Evolutionary conservation across 2,329 filamentous ascomycete species (phyloP).

Genomic region (Neonectria hederae): DNA sequence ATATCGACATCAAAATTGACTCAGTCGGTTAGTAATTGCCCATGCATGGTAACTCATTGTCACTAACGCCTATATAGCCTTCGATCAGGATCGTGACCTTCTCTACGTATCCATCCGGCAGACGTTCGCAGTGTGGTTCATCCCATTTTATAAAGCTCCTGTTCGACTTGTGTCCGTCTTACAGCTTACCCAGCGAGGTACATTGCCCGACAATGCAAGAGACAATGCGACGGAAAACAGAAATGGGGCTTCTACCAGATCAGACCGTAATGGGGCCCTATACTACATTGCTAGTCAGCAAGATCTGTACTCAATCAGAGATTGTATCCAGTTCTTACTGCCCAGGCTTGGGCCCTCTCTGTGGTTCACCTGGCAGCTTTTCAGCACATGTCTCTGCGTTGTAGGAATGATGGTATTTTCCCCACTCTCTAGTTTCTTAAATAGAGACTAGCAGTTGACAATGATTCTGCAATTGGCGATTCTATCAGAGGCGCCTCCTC

Average conservation of each 20-base stretch:
- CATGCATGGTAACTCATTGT: fast-evolving
- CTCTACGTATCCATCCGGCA: slow-evolving; percentile 81
- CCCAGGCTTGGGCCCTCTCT: slow-evolving; percentile 67
- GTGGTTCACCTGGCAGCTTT: slow-evolving; percentile 67
- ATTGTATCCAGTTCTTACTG: slow-evolving; percentile 80
- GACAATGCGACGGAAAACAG: slow-evolving; percentile 20
- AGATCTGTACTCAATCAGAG: slow-evolving; percentile 81
- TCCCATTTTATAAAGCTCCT: slow-evolving; percentile 78
- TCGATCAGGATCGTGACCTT: slow-evolving; percentile 69
- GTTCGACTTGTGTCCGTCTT: slow-evolving; percentile 77
- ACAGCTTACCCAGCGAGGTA: slow-evolving; percentile 60
- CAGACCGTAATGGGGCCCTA: slow-evolving; percentile 26
- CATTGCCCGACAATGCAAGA: slow-evolving; percentile 35
- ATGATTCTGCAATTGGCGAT: no score
- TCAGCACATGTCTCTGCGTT: slow-evolving; percentile 72
- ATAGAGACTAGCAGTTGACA: slow-evolving; percentile 23
- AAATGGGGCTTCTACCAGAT: slow-evolving; percentile 18
- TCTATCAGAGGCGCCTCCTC: no score
- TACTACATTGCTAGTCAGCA: slow-evolving; percentile 84
- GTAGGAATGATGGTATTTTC: slow-evolving; percentile 60
- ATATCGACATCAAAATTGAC: slow-evolving; percentile 75
- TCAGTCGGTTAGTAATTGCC: slow-evolving; percentile 55
- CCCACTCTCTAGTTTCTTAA: slow-evolving; percentile 49
- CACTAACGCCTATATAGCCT: slow-evolving; percentile 57
- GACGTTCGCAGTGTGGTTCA: slow-evolving; percentile 78